Base-by-base conservation (phyloP, 1,284 basidiomycete genomes). In the Testicularia cyperi region DNA sequence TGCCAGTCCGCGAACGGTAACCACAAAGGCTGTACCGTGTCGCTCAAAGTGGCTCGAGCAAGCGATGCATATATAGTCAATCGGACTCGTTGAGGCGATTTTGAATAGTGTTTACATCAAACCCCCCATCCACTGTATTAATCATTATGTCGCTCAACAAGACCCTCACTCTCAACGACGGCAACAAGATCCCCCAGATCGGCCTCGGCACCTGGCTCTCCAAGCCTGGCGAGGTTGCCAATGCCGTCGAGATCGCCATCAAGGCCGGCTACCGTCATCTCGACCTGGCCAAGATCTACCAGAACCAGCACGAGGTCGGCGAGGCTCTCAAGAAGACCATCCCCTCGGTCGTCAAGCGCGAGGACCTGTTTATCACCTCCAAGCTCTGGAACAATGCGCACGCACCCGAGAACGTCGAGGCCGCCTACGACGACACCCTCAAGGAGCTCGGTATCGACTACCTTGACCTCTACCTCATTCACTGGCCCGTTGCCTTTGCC, bases 121-220 rank as follows among this genome's bases (percentile, higher is more conserved):
- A n/a, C n/a, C n/a, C n/a, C n/a, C n/a, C n/a, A n/a, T n/a, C n/a
- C n/a, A n/a, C n/a, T n/a, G n/a, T n/a, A n/a, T n/a, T n/a, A n/a
- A n/a, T n/a, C 26, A 55, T 19, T 41, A 70, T 70, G 67, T 65
- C 64, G 40, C 55, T 58, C 25, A 58, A 62, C 57, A 70, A 62
- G 51, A 43, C 47, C 22, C 13, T 74, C 34, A 66, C 62, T 5
- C 64, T 74, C 33, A 72, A 71, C 64, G 70, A 72, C 64, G 72
- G 72, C 34, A 68, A 71, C 60, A 58, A 58, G 41, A 74, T 75
- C 49, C 72, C 72, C 10, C 64, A 64, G 44, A 63, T 75, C 68
- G 89, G 89, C 33, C 82, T 90, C 30, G 88, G 88, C 8, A 90
- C 88, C 21, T 91, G 88, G 88, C 81, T 85, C 40, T 86, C 86